These are phyloP conservation scores for Cunninghamia lanceolata DNA, from an alignment of 75 land plant genomes.

Conservation along the genomic window DNA sequence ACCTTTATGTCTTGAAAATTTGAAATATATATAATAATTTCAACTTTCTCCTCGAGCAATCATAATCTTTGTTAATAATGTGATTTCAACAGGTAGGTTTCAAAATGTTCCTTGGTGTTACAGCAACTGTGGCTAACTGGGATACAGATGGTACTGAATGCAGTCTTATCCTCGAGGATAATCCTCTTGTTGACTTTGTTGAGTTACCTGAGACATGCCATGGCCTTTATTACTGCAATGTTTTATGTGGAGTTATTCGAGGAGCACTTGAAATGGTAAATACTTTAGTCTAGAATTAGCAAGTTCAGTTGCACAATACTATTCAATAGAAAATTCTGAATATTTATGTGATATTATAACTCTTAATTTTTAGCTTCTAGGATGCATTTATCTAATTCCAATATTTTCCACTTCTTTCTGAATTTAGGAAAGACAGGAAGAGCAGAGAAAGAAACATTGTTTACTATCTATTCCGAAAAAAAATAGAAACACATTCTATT, in stretches of 20 bases:
- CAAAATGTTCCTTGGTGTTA: slow-evolving; percentile 93
- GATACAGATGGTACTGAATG: slow-evolving; percentile 82
- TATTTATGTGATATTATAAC: background rate
- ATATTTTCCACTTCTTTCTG: background rate
- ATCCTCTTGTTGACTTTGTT: slow-evolving; percentile 94
- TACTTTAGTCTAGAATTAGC: slow-evolving; percentile 4
- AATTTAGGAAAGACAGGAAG: background rate
- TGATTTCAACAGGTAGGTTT: slow-evolving; percentile 75
- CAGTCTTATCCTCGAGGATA: slow-evolving; percentile 87
- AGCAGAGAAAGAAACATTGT: background rate
- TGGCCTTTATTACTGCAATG: slow-evolving; percentile 90
- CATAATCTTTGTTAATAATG: background rate
- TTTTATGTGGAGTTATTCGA: slow-evolving; percentile 89
- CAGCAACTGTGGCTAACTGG: slow-evolving; percentile 86
- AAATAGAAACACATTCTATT: background rate
- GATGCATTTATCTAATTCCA: background rate
- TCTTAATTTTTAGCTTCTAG: background rate
- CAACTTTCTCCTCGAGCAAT: background rate
- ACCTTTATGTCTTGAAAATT: background rate
- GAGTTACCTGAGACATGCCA: slow-evolving; percentile 96
- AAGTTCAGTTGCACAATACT: background rate
- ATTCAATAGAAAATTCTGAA: background rate
- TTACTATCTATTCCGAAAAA: background rate
- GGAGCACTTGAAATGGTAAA: slow-evolving; percentile 95
- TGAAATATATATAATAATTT: background rate